phyloP scores from a whole-genome alignment of 768 basidiomycete species.

The Suillus hirtellus region DNA sequence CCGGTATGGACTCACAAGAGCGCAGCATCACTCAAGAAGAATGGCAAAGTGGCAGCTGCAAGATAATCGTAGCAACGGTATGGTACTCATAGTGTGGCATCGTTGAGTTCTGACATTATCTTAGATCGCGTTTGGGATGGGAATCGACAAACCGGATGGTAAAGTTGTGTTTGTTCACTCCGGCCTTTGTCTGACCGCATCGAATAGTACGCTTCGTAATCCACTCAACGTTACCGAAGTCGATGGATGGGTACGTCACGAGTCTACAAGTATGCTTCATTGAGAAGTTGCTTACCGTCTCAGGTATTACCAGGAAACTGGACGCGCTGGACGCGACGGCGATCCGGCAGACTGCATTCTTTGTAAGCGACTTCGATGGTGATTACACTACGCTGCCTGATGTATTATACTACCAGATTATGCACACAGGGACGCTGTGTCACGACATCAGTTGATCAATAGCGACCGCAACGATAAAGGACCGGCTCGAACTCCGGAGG shows the following conservation, averaged over 20 bases:
- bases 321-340: constrained; percentile 93
- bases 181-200: background rate
- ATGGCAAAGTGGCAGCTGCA: constrained; percentile 73
- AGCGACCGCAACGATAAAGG: constrained; percentile 44
- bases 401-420: constrained; percentile 54
- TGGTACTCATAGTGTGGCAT: constrained; percentile 21
- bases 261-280: constrained; percentile 4
- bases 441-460: constrained; percentile 60
- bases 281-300: constrained; percentile 13
- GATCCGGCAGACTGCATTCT: constrained; percentile 81
- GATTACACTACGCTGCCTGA: background rate
- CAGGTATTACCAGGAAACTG: constrained; percentile 95
- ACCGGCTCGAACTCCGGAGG: constrained; percentile 29
- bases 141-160: constrained; percentile 87
- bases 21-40: constrained; percentile 60
- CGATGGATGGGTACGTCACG: constrained; percentile 71
- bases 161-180: constrained; percentile 15
- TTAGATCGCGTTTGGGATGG: constrained; percentile 97
- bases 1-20: constrained; percentile 64
- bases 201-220: constrained; percentile 85
- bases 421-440: constrained; percentile 55
- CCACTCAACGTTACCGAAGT: constrained; percentile 79
- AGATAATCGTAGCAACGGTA: constrained; percentile 93
- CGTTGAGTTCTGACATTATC: constrained; percentile 10
- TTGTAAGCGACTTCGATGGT: constrained; percentile 49